A percentile compares a stretch with the other conserved stretches of the same genome.
Conservation (phyloP, 2,329 filamentous ascomycete genomes). For the Elsinoe australis region DNA sequence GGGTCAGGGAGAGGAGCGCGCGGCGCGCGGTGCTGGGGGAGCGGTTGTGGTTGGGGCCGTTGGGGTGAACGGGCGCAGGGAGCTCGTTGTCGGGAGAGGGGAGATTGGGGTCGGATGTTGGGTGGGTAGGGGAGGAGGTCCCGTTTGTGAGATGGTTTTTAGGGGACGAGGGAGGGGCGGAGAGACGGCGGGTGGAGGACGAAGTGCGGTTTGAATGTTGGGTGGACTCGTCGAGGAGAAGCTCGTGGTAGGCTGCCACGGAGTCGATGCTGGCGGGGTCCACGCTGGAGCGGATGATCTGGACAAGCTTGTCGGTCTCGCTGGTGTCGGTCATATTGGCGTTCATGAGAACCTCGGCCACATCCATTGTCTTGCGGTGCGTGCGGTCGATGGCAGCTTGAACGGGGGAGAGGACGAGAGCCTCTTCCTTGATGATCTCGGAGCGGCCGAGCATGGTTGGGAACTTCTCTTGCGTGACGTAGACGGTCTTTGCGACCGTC, state of each 20-base stretch:
- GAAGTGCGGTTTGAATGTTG: conserved; percentile 4
- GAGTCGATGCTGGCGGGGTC: conserved; percentile 67
- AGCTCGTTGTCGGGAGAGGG: conserved; percentile 34
- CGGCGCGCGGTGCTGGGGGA: conserved; percentile 28
- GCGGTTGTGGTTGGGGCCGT: neutral
- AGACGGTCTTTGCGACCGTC: conserved; percentile 74
- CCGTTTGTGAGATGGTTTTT: conserved; percentile 35
- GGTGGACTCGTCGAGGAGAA: conserved; percentile 50
- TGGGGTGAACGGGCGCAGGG: conserved; percentile 33
- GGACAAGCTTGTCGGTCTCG: conserved; percentile 62
- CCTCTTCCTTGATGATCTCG: conserved; percentile 65
- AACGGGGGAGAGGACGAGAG: conserved; percentile 61
- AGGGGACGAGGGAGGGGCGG: conserved; percentile 28
- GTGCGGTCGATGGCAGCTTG: conserved; percentile 89
- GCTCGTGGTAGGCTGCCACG: conserved; percentile 66
- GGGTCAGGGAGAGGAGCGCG: conserved; percentile 58
- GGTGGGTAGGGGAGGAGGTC: conserved; percentile 26
- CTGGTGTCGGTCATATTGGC: conserved; percentile 51
- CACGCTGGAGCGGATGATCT: conserved; percentile 69
- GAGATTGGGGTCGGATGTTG: conserved; percentile 21
- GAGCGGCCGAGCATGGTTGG: conserved; percentile 84
- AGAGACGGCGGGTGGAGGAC: neutral
- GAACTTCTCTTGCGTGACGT: conserved; percentile 76
- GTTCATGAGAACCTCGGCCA: conserved; percentile 66
- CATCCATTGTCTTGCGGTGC: conserved; percentile 80